Evolutionary conservation across 139 green algal species (phyloP).

Genomic region (Auxenochlorella protothecoides): DNA sequence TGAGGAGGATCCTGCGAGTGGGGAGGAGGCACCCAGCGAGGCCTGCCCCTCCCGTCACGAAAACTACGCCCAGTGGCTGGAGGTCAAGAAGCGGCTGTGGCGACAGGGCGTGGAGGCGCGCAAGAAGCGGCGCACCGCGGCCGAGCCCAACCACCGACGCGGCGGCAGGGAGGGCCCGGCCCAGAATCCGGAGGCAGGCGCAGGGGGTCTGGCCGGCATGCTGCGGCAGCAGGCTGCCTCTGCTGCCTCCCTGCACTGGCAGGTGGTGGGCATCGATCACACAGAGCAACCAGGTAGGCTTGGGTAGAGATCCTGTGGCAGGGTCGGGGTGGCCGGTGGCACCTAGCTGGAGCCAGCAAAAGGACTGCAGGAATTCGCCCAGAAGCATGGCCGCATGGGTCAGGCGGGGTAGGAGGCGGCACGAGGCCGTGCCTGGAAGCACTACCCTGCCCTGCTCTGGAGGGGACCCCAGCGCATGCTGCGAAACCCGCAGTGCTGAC

Average conservation of each 20-base stretch:
- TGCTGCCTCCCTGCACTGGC: slow-evolving; percentile 44
- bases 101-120: slow-evolving; percentile 21
- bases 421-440: too few relatives aligned
- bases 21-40: too few relatives aligned
- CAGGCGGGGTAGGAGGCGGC: too few relatives aligned
- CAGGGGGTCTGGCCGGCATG: slow-evolving; percentile 31
- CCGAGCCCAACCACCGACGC: background rate
- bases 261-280: slow-evolving; percentile 69
- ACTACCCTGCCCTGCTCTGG: too few relatives aligned
- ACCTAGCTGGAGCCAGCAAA: background rate
- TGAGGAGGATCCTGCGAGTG: too few relatives aligned
- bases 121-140: slow-evolving; percentile 29
- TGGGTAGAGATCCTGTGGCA: too few relatives aligned
- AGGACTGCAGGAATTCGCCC: too few relatives aligned
- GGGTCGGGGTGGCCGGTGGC: background rate
- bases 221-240: slow-evolving; percentile 41
- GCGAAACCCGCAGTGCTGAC: too few relatives aligned
- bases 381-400: too few relatives aligned
- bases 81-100: slow-evolving; percentile 71
- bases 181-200: background rate
- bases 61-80: slow-evolving; percentile 67
- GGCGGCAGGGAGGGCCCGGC: background rate
- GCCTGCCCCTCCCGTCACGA: slow-evolving; percentile 11
- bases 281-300: slow-evolving; percentile 26
- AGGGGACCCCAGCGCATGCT: too few relatives aligned